Evolutionary conservation across 2,329 filamentous ascomycete genomes (phyloP), one percentile per base, ranked within the genome.

Genomic region (Didymella exigua): DNA sequence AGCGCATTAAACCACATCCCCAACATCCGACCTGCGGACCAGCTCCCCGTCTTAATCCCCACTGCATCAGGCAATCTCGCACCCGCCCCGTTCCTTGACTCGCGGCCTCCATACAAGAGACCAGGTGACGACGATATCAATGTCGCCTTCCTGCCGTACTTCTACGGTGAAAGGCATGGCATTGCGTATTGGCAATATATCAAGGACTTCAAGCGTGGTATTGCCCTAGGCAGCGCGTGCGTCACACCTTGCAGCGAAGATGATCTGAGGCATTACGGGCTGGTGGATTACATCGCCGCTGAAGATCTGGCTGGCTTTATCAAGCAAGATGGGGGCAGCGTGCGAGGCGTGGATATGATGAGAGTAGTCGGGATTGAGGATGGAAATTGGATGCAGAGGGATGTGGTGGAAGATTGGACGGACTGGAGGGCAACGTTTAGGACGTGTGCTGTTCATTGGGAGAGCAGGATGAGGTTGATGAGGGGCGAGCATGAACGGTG

Each of bases 1-100:
- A 65, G 56, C 1, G 63, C 59, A 1, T 27, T 63, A 0, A 53
- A 60, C 14, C 62, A 69, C 48, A 34, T 70, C 5, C 67, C 63
- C 0, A 70, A 69, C 30, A 26, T 63, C 6, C 8, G 3, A 5
- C 8, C 54, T 41, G 5, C 16, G 14, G 49, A 50, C 13, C n/a
- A 42, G 0, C 34, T 61, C 5, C 66, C 65, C 1, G 11, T 11
- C 4, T 19, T 62, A 4, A 36, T 21, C 5, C 34, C 41, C 5
- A n/a, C 29, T 1, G 27, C 41, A 29, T 23, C 27, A 21, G 40
- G 31, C 1, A 46, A 33, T n/a, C 40, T 46, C 33, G 29, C 41
- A 2, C 16, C 46, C 8, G 34, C 14, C 0, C 41, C 34, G 0
- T 55, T 55, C 6, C 18, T 55, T 5, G 52, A 55, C 10, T 21